Base-by-base conservation (phyloP, 805 yeast genomes). In the Ogataea paraovalis region DNA sequence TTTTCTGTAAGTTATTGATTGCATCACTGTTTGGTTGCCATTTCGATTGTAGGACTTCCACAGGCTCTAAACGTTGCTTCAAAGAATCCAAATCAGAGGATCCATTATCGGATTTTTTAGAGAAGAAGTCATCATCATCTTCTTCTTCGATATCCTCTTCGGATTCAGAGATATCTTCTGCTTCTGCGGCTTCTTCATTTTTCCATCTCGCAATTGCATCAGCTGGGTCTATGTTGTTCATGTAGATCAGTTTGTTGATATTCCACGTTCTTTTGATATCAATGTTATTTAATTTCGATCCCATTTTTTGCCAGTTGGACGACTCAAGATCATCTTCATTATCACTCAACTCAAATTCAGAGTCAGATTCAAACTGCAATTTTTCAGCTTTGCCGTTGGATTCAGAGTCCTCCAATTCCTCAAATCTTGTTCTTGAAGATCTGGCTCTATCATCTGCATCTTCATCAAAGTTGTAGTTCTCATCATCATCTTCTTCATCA, bases 171-270 rank as follows among this genome's bases (percentile, higher is more conserved):
- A 44, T 28, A 20, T 57, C 72, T 3, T 71, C 73, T 3, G 68
- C 72, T 9, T 70, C 72, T n/a, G 69, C 71, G 2, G 58, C 65
- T 36, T 72, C 74, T 56, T 79, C 80, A 28, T 76, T 73, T 54
- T 66, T 79, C 95, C 95, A 87, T 66, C 91, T 77, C 37, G 70
- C 71, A 41, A 88, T 71, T 30, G 78, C 94, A 53, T 85, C 94
- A 1, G 69, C 72, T 0, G 97, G 91, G 12, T 81, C 79, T 38
- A 89, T 73, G 55, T 87, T 85, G 48, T 84, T 82, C 79, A 86
- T 75, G 65, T 94, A 92, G 4, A 94, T 70, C 47, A 92, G 69
- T 60, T 86, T 87, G 56, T 84, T 82, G 51, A 92, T 79, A 64
- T 92, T 87, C 91, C 95, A 87, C 49, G 71, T 73, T 67, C 73